Percentiles rank a stretch among this genome's conserved stretches.
Evolutionary conservation across 495 filamentous ascomycete genomes (phyloP).

Genomic region (Xylaria grammica): DNA sequence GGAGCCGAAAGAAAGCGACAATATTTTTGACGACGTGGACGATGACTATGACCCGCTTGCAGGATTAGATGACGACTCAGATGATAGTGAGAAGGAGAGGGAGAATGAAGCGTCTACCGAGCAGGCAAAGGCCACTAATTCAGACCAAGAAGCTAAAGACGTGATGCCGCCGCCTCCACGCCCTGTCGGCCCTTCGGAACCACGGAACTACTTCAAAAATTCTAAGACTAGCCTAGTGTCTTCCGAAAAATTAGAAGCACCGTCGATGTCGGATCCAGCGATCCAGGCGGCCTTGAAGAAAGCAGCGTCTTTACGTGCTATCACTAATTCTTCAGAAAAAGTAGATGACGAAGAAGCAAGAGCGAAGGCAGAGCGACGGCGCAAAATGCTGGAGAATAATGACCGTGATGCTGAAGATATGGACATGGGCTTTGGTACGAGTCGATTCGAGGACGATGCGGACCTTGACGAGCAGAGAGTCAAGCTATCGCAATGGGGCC

Average conservation of each 20-base stretch:
- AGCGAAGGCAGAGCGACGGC: slow-evolving; percentile 66
- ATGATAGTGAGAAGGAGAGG: slow-evolving; percentile 51
- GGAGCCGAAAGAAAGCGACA: slow-evolving; percentile 65
- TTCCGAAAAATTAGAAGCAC: slow-evolving; percentile 52
- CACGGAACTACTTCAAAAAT: slow-evolving; percentile 67
- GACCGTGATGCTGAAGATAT: slow-evolving; percentile 90
- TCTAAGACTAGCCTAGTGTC: slow-evolving; percentile 50
- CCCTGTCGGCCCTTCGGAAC: slow-evolving; percentile 31
- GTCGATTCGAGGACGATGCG: slow-evolving; percentile 78
- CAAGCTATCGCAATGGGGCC: slow-evolving; percentile 70
- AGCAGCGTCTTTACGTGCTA: slow-evolving; percentile 72
- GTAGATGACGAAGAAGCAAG: slow-evolving; percentile 45
- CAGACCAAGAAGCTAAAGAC: slow-evolving; percentile 30
- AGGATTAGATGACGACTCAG: slow-evolving; percentile 64
- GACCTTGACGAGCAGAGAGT: slow-evolving; percentile 66
- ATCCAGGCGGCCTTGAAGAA: slow-evolving; percentile 85
- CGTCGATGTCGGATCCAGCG: slow-evolving; percentile 71
- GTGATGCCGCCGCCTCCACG: slow-evolving; percentile 52
- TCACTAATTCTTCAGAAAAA: slow-evolving; percentile 49
- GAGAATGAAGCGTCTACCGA: slow-evolving; percentile 53
- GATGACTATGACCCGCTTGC: slow-evolving; percentile 89
- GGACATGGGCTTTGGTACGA: slow-evolving; percentile 91
- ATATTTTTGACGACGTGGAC: slow-evolving; percentile 89
- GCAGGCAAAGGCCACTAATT: slow-evolving; percentile 37
- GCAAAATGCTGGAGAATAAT: slow-evolving; percentile 74